These are phyloP conservation scores for Cydonia oblonga DNA, from an alignment of 331 rosid species.

Conservation along the genomic window DNA sequence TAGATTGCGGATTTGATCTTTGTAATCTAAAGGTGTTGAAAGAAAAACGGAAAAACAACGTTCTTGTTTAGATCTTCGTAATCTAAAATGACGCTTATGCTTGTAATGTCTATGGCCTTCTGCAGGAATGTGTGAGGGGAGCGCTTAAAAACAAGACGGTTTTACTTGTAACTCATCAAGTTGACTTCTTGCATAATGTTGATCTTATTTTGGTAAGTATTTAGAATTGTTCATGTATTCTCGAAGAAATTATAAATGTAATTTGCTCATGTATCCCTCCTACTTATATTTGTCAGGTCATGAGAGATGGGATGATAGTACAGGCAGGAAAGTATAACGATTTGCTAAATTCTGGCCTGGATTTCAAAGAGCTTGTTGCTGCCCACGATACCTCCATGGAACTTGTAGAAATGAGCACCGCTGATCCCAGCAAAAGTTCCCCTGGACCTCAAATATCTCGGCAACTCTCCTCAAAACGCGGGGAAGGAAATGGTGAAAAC, in stretches of 20 bases:
- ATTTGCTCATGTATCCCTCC: background rate
- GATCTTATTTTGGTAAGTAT: slow-evolving; percentile 57
- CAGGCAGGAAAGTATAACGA: slow-evolving; percentile 70
- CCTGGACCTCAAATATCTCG: slow-evolving; percentile 23
- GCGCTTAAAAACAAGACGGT: slow-evolving; percentile 63
- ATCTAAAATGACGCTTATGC: background rate
- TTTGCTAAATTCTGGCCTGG: slow-evolving; percentile 45
- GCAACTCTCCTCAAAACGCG: slow-evolving; percentile 15
- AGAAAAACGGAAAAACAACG: background rate
- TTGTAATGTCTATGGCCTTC: background rate
- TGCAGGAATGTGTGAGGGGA: slow-evolving; percentile 81
- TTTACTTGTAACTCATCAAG: slow-evolving; percentile 84
- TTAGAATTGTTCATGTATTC: too few relatives aligned
- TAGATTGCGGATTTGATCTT: background rate
- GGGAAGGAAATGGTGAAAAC: slow-evolving; percentile 40
- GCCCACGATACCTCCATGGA: slow-evolving; percentile 90
- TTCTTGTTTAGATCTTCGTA: background rate
- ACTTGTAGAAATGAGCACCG: slow-evolving; percentile 51
- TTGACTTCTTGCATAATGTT: slow-evolving; percentile 79
- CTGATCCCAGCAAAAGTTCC: slow-evolving; percentile 23
- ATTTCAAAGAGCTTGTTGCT: slow-evolving; percentile 62
- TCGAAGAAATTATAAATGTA: background rate
- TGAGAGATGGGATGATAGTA: slow-evolving; percentile 68
- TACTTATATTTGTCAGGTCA: slow-evolving; percentile 32
- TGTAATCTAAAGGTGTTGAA: background rate